Percentiles rank a stretch among this genome's conserved stretches.
These are phyloP conservation scores for Pseudogymnoascus sp. DNA, from an alignment of 2,329 filamentous ascomycete species.

Conservation along the genomic window DNA sequence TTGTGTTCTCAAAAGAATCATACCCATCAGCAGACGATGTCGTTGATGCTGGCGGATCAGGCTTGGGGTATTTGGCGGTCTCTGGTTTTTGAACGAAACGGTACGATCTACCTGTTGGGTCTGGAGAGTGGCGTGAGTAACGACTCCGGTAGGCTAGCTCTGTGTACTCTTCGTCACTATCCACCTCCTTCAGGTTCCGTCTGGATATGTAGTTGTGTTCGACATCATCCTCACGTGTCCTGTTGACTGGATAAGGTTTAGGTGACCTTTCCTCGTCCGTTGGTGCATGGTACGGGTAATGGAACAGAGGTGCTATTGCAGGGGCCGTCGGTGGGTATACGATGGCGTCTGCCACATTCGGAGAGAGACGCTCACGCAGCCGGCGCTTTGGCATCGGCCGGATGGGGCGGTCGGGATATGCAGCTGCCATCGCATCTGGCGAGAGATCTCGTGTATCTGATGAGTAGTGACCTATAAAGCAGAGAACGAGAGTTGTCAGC, in stretches of 20 bases:
- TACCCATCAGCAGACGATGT: slow-evolving; percentile 76
- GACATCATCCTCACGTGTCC: slow-evolving; percentile 24
- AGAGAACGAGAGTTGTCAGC: slow-evolving; percentile 2
- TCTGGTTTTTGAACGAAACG: slow-evolving; percentile 39
- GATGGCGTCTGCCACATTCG: slow-evolving; percentile 75
- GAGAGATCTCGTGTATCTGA: slow-evolving; percentile 48
- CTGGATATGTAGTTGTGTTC: slow-evolving; percentile 35
- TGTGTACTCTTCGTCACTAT: slow-evolving; percentile 55
- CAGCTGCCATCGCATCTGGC: slow-evolving; percentile 68
- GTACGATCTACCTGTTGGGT: slow-evolving; percentile 37
- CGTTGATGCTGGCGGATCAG: slow-evolving; percentile 57
- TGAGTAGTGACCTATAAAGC: slow-evolving; percentile 20
- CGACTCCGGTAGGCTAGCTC: slow-evolving; percentile 27
- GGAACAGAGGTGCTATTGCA: slow-evolving; percentile 66
- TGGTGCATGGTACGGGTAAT: slow-evolving; percentile 46
- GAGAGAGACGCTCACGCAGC: slow-evolving; percentile 78
- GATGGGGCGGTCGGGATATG: slow-evolving; percentile 86
- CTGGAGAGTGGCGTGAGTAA: slow-evolving; percentile 41
- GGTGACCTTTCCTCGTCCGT: slow-evolving; percentile 30
- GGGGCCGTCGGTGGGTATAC: slow-evolving; percentile 72
- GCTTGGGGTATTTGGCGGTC: slow-evolving; percentile 38
- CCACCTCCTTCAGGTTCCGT: slow-evolving; percentile 47
- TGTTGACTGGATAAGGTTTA: slow-evolving; percentile 18
- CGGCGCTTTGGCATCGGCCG: slow-evolving; percentile 84
- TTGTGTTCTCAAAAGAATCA: slow-evolving; percentile 95